Evolutionary conservation across 495 filamentous ascomycete genomes (phyloP).

Genomic region (Talaromyces borbonicus): DNA sequence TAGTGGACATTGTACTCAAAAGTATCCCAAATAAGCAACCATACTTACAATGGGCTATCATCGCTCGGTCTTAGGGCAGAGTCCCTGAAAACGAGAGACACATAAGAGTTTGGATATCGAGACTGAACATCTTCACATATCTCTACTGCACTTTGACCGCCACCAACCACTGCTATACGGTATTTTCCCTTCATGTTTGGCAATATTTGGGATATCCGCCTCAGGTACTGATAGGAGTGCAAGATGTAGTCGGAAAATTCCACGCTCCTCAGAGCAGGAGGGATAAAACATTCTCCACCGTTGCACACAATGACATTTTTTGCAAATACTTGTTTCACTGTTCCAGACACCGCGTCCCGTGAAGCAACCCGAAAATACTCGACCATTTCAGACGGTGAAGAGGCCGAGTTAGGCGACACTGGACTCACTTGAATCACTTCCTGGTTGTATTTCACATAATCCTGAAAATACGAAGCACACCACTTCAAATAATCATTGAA

Average conservation of each 20-base stretch:
- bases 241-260: conserved; percentile 46
- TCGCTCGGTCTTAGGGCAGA: conserved; percentile 82
- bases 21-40: background rate
- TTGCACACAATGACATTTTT: conserved; percentile 80
- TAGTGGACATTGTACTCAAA: background rate
- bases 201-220: conserved; percentile 48
- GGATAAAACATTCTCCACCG: conserved; percentile 72
- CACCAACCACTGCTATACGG: conserved; percentile 77
- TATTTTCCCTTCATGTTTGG: conserved; percentile 45
- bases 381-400: conserved; percentile 21
- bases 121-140: conserved; percentile 82
- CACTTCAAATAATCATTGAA: conserved; percentile 94
- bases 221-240: conserved; percentile 81
- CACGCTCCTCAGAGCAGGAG: conserved; percentile 53
- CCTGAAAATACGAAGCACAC: conserved; percentile 74
- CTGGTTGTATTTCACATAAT: conserved; percentile 68
- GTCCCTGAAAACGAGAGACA: conserved; percentile 64
- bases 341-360: conserved; percentile 39
- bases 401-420: conserved; percentile 16
- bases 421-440: conserved; percentile 53
- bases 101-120: conserved; percentile 67
- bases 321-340: conserved; percentile 45
- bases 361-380: conserved; percentile 47
- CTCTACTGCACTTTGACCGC: conserved; percentile 88
- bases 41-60: conserved; percentile 82